Percentiles rank a stretch among this genome's conserved stretches.
Evolutionary conservation across 1,139 yeast genomes (phyloP).

Genomic region (Zygosaccharomyces pseudobailii): DNA sequence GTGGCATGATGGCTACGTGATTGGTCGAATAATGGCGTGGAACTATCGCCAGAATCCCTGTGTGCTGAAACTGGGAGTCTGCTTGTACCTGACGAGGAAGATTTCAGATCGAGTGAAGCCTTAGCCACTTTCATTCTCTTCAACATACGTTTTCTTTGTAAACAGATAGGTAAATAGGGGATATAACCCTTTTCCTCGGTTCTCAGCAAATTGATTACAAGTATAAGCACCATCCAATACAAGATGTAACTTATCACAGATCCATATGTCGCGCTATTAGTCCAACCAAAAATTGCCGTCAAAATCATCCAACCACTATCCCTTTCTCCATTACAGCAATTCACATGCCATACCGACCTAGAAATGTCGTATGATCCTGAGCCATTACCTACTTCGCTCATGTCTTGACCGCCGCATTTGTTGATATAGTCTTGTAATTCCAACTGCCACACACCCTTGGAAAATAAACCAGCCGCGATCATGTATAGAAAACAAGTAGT

Average conservation of each 20-base stretch:
- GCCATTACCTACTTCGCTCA: conserved; percentile 84
- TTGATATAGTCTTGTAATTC: conserved; percentile 66
- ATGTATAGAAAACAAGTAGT: conserved; percentile 84
- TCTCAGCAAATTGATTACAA: conserved; percentile 46
- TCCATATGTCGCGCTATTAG: conserved; percentile 90
- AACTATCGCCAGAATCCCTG: conserved; percentile 30
- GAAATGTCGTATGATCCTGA: conserved; percentile 89
- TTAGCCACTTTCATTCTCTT: conserved; percentile 40
- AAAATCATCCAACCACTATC: conserved; percentile 93
- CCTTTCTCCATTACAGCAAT: conserved; percentile 88
- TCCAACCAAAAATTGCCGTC: conserved; percentile 94
- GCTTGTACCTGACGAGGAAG: conserved; percentile 6
- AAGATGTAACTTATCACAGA: conserved; percentile 71
- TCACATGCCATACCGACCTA: conserved; percentile 88
- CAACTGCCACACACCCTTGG: conserved; percentile 87
- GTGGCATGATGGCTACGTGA: background rate
- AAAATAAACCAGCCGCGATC: conserved; percentile 84
- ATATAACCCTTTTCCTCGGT: conserved; percentile 63
- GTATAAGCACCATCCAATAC: conserved; percentile 69
- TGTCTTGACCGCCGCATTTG: conserved; percentile 75
- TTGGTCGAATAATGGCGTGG: conserved; percentile 23
- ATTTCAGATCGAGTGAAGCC: conserved; percentile 24
- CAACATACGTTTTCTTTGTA: conserved; percentile 54
- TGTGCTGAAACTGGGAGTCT: conserved; percentile 7
- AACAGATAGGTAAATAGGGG: conserved; percentile 54